Evolutionary conservation across 2,329 filamentous ascomycete genomes (phyloP).

Genomic region (Gnomoniopsis smithogilvyi): DNA sequence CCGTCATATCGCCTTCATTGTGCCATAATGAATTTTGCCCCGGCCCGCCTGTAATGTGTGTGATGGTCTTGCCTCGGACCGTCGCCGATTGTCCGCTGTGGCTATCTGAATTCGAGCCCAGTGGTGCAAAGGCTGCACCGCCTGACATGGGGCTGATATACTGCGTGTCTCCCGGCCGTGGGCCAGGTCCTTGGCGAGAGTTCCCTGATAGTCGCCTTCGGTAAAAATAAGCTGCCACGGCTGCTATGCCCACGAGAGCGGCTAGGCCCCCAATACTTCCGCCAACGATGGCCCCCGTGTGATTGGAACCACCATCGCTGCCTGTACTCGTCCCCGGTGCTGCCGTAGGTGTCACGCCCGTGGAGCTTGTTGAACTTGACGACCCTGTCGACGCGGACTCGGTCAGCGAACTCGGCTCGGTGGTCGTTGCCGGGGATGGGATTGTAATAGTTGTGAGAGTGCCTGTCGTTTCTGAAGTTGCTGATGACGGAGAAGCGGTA

Average conservation of each 20-base stretch:
- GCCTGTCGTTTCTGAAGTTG: not conserved
- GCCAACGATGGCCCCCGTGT: slow-evolving; percentile 51
- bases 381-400: not conserved
- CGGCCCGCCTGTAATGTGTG: slow-evolving; percentile 14
- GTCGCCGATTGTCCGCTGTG: not conserved
- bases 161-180: slow-evolving; percentile 31
- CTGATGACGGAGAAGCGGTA: slow-evolving; percentile 15
- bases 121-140: slow-evolving; percentile 35
- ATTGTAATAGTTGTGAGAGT: slow-evolving; percentile 12
- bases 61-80: slow-evolving; percentile 14
- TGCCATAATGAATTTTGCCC: slow-evolving; percentile 11
- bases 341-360: slow-evolving; percentile 16
- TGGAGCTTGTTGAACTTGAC: slow-evolving; percentile 2
- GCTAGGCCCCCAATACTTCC: slow-evolving; percentile 51
- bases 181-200: slow-evolving; percentile 39
- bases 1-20: slow-evolving; percentile 3
- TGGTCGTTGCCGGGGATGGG: slow-evolving; percentile 15
- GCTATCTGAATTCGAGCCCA: slow-evolving; percentile 29
- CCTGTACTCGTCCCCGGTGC: slow-evolving; percentile 15
- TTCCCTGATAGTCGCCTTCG: slow-evolving; percentile 39
- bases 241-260: slow-evolving; percentile 38
- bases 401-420: slow-evolving; percentile 3
- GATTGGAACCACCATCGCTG: slow-evolving; percentile 21
- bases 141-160: slow-evolving; percentile 34
- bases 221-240: slow-evolving; percentile 40